Base-by-base conservation (phyloP, 768 basidiomycete genomes). In the Ephemerocybe angulata region DNA sequence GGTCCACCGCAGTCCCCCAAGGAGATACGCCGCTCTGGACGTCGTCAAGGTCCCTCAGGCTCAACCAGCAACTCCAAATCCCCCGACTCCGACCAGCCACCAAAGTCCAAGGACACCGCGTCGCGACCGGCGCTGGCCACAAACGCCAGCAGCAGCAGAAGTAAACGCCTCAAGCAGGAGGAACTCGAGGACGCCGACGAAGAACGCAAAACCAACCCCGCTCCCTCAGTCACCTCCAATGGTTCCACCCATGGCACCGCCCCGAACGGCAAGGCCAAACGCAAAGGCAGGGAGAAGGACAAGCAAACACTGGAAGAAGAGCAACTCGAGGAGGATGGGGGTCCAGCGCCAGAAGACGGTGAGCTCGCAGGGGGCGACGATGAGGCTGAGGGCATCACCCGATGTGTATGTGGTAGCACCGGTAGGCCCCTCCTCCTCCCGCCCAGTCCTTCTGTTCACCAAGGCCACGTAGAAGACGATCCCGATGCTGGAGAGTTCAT, bases 401-500 rank as follows among this genome's bases (percentile, higher is more conserved):
- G 92, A 60, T 95, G 92, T 69, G 80, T 93, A 50, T 95, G 92
- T 76, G 88, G 88, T 58, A 86, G 83, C 71, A 79, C 83, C 59
- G 88, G 88, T 92, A 63, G 64, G 83, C 60, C 59, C 56, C 37
- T 28, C 50, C 52, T 46, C 37, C 27, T 52, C 41, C 49, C 42
- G 56, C 15, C 42, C 43, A 13, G 38, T 61, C 55, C 58, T 55
- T 35, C 21, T 55, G 38, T 63, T 68, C 60, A 73, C 64, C 62
- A 58, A 58, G 54, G 58, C 65, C 61, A 68, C 72, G 72, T 71
- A 77, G 87, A 88, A 68, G 85, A 86, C 63, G 86, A 88, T 65
- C 82, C 83, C 50, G 86, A 88, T 67, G 91, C 90, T 50, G 91
- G 93, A 46, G 94, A 93, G 68, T 91, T 96, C 74, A 97, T 98